phyloP scores from a whole-genome alignment of 1,284 basidiomycete genomes.

The Singerocomus rubriflavus region DNA sequence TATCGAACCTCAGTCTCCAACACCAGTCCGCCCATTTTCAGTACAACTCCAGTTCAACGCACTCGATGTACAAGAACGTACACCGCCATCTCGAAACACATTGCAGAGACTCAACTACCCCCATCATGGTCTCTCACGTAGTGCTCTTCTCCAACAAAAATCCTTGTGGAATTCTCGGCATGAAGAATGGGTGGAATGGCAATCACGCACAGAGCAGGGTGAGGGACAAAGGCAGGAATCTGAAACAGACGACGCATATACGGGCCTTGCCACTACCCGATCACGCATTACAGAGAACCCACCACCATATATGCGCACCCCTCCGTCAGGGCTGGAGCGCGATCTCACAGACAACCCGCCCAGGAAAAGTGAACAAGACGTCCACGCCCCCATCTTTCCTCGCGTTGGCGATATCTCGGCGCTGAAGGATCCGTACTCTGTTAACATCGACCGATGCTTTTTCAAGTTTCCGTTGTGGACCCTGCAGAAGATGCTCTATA shows the following conservation, averaged over 20 bases:
- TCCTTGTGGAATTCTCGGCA: constrained; percentile 55
- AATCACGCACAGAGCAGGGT: constrained; percentile 22
- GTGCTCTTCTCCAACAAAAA: constrained; percentile 54
- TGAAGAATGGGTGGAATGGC: constrained; percentile 46
- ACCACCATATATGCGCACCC: constrained; percentile 20
- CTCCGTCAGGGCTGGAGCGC: constrained; percentile 31
- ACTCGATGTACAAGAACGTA: constrained; percentile 2
- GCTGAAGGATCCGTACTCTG: constrained; percentile 53
- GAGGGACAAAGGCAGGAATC: constrained; percentile 23
- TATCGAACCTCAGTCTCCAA: constrained; percentile 16
- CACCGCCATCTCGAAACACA: constrained; percentile 3
- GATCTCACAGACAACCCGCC: constrained; percentile 17
- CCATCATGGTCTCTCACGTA: constrained; percentile 58
- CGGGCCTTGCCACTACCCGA: constrained; percentile 13
- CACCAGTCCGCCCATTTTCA: constrained; percentile 20
- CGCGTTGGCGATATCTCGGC: constrained; percentile 59
- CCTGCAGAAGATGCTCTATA: constrained; percentile 61
- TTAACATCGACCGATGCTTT: constrained; percentile 56
- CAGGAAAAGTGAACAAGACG: constrained; percentile 18
- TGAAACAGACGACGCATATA: constrained; percentile 30
- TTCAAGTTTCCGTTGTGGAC: constrained; percentile 57
- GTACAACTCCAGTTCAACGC: background rate
- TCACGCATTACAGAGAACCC: background rate
- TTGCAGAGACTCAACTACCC: constrained; percentile 25
- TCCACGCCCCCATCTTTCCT: constrained; percentile 49